Evolutionary conservation across 768 basidiomycete genomes (phyloP).

Genomic region (Podaxis carcinomalis): DNA sequence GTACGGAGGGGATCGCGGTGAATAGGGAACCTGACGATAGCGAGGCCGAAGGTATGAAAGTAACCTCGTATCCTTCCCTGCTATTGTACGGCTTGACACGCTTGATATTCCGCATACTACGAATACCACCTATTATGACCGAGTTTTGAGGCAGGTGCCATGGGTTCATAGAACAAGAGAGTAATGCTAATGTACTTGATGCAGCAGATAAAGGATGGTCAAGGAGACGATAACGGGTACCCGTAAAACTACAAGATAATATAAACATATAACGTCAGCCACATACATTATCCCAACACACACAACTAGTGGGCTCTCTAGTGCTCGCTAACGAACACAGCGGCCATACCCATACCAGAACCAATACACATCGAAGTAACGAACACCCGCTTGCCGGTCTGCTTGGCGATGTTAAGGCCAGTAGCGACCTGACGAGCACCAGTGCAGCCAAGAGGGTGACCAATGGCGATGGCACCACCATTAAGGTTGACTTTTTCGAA

Average conservation of each 20-base stretch:
- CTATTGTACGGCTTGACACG: too few relatives aligned
- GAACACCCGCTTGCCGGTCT: slow-evolving; percentile 72
- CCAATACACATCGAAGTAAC: slow-evolving; percentile 93
- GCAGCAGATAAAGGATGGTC: background rate
- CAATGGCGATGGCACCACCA: slow-evolving; percentile 88
- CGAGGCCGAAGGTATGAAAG: too few relatives aligned
- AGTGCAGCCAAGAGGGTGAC: slow-evolving; percentile 85
- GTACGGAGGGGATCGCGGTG: too few relatives aligned
- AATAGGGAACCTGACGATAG: too few relatives aligned
- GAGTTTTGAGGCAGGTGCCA: too few relatives aligned
- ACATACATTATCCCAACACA: background rate
- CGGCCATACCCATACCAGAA: slow-evolving; percentile 89
- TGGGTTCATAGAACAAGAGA: too few relatives aligned
- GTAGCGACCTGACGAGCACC: slow-evolving; percentile 88
- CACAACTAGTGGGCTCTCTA: slow-evolving; percentile 23
- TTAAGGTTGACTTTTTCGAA: slow-evolving; percentile 80
- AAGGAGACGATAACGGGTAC: too few relatives aligned
- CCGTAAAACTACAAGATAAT: background rate
- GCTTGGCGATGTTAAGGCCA: slow-evolving; percentile 75
- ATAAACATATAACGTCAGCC: background rate
- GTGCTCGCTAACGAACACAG: slow-evolving; percentile 81
- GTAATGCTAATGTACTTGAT: background rate
- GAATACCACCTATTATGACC: too few relatives aligned
- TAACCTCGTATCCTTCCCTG: too few relatives aligned
- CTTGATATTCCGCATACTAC: too few relatives aligned